Base-by-base conservation (phyloP, 2,329 filamentous ascomycete genomes). In the Cadophora luteo-olivacea region DNA sequence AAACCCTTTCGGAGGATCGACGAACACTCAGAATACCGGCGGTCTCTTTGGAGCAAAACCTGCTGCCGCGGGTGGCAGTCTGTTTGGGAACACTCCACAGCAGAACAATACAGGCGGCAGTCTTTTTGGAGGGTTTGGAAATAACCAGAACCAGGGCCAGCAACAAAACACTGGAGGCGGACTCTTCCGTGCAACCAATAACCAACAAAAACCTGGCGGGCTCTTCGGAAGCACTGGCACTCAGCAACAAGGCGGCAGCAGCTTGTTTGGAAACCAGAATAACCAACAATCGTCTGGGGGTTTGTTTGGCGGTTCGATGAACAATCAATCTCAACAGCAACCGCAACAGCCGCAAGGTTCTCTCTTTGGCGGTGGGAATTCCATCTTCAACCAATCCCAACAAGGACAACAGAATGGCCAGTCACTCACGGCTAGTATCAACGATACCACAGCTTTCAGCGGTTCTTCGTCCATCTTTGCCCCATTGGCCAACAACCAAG, bases 361-460 rank as follows among this genome's bases (percentile, higher is more conserved):
- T 0, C 74, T 92, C 3, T 87, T 93, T 64, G 88, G 88, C 29
- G 84, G 80, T 16, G 84, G 86, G 25, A 81, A 80, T 68, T 91
- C 90, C 0, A 76, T 92, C 2, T 87, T 93, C 61, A 87, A 87
- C 24, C 83, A 79, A 69, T 84, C 84, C 0, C 84, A 86, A 70
- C 84, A 84, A 68, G 83, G 86, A 69, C 83, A 85, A 70, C 85
- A 85, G 61, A 69, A 55, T 24, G 86, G 86, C 19, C 89, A 92
- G 76, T 82, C 86, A 22, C 83, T 97, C 68, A 93, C 91, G 41
- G 90, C 94, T 5, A 96, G 93, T 69, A 87, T 97, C 66, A 89
- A 89, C 69, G 93, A 95, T 72, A 85, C 89, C n/a, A 93, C 92
- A 64, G 95, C 97, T 0, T 99, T 97, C 77, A 96, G 97, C 76